Percentiles rank a stretch among this genome's conserved stretches.
These are phyloP conservation scores for Saccharomycopsis amapae DNA, from an alignment of 805 yeast genomes.

Conservation along the genomic window DNA sequence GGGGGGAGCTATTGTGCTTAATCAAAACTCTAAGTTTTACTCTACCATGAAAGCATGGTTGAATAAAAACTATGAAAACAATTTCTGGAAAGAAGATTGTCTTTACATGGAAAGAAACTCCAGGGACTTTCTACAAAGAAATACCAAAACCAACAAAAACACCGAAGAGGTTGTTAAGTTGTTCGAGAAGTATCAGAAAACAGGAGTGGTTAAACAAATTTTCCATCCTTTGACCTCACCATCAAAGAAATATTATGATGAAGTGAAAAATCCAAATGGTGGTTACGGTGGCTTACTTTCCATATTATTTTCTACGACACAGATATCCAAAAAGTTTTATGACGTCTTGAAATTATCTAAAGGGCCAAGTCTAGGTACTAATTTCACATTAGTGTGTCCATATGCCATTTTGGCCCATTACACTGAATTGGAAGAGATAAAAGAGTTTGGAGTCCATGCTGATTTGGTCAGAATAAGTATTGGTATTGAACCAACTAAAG, in stretches of 20 bases:
- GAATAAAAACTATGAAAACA: slow-evolving; percentile 56
- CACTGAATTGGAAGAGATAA: slow-evolving; percentile 71
- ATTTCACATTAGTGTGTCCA: slow-evolving; percentile 84
- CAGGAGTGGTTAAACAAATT: slow-evolving; percentile 50
- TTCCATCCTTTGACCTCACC: slow-evolving; percentile 59
- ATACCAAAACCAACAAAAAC: slow-evolving; percentile 45
- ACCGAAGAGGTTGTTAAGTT: slow-evolving; percentile 46
- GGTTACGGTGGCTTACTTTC: slow-evolving; percentile 90
- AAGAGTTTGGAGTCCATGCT: slow-evolving; percentile 74
- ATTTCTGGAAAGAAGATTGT: slow-evolving; percentile 91
- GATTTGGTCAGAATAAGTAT: slow-evolving; percentile 73
- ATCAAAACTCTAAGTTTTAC: slow-evolving; percentile 53
- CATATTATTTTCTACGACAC: slow-evolving; percentile 55
- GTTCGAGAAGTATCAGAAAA: slow-evolving; percentile 36
- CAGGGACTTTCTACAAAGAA: slow-evolving; percentile 73
- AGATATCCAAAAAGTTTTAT: slow-evolving; percentile 66
- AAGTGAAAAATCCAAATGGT: slow-evolving; percentile 55
- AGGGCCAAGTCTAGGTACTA: slow-evolving; percentile 90
- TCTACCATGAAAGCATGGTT: slow-evolving; percentile 42
- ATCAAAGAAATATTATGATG: slow-evolving; percentile 62
- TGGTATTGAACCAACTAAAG: slow-evolving; percentile 70
- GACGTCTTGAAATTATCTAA: slow-evolving; percentile 63
- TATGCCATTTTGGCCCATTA: slow-evolving; percentile 84
- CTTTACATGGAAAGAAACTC: slow-evolving; percentile 87
- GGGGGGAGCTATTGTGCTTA: slow-evolving; percentile 85